Base-by-base conservation (phyloP, 192 early-diverging fungal species). In the Pilaira anomala region DNA sequence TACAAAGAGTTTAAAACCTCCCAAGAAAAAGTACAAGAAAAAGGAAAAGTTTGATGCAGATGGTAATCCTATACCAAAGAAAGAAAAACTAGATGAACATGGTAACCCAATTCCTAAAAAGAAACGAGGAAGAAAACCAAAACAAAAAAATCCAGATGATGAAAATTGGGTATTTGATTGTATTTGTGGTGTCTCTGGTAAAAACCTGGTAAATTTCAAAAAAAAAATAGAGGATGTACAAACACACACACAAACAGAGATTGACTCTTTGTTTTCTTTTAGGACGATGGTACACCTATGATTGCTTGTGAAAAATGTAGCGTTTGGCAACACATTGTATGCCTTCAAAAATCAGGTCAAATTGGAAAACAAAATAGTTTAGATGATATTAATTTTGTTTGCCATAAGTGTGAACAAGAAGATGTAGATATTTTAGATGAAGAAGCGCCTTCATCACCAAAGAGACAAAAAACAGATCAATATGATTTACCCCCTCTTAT, bases 321-420 rank as follows among this genome's bases (percentile, higher is more conserved):
- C 46, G 76, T 80, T 2, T 91, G 90, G 90, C 83, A 87, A 54
- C 90, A 91, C 67, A 85, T 90, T 16, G 64, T 69, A 1, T 91
- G 90, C 52, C 69, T 88, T 39, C 61, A 69, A 51, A 70, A 80
- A 49, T 68, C 68, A 14, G 63, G 51, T 14, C 62, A 66, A 13
- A 56, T 70, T 30, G 28, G 30, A 13, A 36, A 44, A 0, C 74
- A 67, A 12, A 75, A 48, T 26, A 68, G 77, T 14, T 83, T 80
- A 76, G 79, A 78, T 29, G 59, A 52, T 13, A 50, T 77, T 29
- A 72, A 77, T 8, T 87, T 83, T 72, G 66, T 77, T 3, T 87
- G 85, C 63, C 54, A 62, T 8, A 25, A 63, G 24, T 87, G 85
- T 57, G 51, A 65, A 44, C 29, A 61, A 30, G 12, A 63, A 42